These are phyloP conservation scores for Chernovozyma sophiae-reginae DNA, from an alignment of 1,139 yeast genomes.

Conservation along the genomic window DNA sequence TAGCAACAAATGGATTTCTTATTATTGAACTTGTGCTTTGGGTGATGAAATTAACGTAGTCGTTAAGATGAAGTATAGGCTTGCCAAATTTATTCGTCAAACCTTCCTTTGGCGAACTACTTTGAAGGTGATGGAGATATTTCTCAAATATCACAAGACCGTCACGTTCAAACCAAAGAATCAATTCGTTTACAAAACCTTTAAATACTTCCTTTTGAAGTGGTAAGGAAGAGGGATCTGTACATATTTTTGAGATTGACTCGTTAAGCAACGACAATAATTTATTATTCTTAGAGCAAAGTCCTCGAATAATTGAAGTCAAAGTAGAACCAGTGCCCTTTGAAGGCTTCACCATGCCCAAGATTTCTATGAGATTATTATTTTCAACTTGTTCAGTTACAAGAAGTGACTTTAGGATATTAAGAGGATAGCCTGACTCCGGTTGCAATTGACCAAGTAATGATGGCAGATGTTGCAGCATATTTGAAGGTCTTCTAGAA, in stretches of 20 bases:
- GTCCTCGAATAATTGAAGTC: slow-evolving; percentile 36
- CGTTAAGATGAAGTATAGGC: slow-evolving; percentile 31
- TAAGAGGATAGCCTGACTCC: background rate
- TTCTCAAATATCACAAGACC: slow-evolving; percentile 31
- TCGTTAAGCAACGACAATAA: slow-evolving; percentile 23
- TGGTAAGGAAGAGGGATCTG: slow-evolving; percentile 8
- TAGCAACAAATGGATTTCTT: slow-evolving; percentile 40
- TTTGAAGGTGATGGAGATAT: slow-evolving; percentile 16
- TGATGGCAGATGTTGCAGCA: background rate
- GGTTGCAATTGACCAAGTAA: background rate
- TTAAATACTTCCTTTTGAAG: slow-evolving; percentile 29
- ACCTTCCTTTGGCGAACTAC: background rate
- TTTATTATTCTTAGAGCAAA: slow-evolving; percentile 37
- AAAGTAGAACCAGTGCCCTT: slow-evolving; percentile 24
- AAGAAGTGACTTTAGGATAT: slow-evolving; percentile 7
- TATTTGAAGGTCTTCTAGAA: background rate
- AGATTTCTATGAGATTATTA: slow-evolving; percentile 30
- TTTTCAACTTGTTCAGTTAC: slow-evolving; percentile 26
- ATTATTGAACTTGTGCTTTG: slow-evolving; percentile 15
- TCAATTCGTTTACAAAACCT: slow-evolving; percentile 35
- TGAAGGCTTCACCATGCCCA: slow-evolving; percentile 33
- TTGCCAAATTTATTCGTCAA: slow-evolving; percentile 14
- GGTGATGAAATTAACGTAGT: slow-evolving; percentile 30
- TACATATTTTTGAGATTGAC: slow-evolving; percentile 12
- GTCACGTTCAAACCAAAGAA: slow-evolving; percentile 36